phyloP scores from a whole-genome alignment of 2,329 filamentous ascomycete genomes.

The Scedosporium minutisporum region DNA sequence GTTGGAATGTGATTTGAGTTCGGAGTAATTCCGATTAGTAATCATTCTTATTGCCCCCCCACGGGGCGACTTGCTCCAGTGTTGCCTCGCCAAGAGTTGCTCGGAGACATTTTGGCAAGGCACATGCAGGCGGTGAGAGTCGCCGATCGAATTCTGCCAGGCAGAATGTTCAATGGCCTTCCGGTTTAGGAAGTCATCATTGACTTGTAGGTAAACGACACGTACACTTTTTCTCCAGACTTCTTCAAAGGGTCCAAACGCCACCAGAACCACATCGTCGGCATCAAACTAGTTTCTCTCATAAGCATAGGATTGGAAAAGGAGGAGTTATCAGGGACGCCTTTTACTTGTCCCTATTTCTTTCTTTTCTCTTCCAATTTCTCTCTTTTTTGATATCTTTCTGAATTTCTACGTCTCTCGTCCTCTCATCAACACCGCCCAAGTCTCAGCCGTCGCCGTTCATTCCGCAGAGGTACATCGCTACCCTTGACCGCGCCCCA shows the following conservation, averaged over 20 bases:
- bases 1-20: not conserved
- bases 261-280: not conserved
- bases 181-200: not conserved
- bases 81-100: not conserved
- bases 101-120: not conserved
- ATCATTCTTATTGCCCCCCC: not conserved
- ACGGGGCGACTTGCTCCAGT: not conserved
- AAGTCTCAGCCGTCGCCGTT: not conserved
- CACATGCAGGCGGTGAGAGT: not conserved
- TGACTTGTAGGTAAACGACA: conserved; percentile 2
- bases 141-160: not conserved
- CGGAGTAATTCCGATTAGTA: not conserved
- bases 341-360: not conserved
- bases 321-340: not conserved
- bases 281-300: not conserved
- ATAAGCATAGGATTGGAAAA: not conserved
- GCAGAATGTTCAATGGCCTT: conserved; percentile 3
- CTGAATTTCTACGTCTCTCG: not conserved
- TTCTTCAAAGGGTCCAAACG: not conserved
- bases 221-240: not conserved
- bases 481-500: conserved; percentile 3
- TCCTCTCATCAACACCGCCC: not conserved
- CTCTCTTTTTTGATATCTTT: conserved; percentile 3
- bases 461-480: conserved; percentile 1
- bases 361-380: not conserved